phyloP scores from a whole-genome alignment of 441 rosid species.

The Euphorbia corollata region DNA sequence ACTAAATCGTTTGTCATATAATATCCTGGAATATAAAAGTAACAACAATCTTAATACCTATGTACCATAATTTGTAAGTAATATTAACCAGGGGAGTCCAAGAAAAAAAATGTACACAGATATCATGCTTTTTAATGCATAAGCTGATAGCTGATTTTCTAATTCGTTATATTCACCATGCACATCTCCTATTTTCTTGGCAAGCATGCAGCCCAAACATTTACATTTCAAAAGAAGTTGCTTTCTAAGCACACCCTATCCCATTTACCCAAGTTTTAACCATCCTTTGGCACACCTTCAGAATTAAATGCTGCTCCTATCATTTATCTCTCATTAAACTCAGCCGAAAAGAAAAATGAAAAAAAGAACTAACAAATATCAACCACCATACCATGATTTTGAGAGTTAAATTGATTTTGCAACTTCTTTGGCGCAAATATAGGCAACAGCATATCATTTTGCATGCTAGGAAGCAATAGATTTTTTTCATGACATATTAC shows the following conservation, averaged over 20 bases:
- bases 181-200: not conserved
- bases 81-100: not conserved
- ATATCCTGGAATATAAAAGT: slow-evolving; percentile 46
- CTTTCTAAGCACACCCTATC: not conserved
- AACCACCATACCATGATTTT: not conserved
- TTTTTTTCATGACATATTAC: not conserved
- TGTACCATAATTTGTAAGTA: not conserved
- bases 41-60: not conserved
- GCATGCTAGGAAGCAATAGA: slow-evolving; percentile 5
- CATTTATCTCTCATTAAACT: not conserved
- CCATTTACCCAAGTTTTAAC: not conserved
- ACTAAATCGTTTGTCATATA: slow-evolving; percentile 82
- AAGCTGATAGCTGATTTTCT: not conserved
- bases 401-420: not conserved
- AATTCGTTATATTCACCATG: not conserved
- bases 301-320: not conserved
- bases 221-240: not conserved
- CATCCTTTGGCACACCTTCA: not conserved
- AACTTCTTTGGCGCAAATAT: not conserved
- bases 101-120: not conserved
- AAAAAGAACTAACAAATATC: not conserved
- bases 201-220: not conserved
- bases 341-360: not conserved
- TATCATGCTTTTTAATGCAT: not conserved
- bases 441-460: not conserved